Base-by-base conservation (phyloP, 2,329 filamentous ascomycete species). In the Beauveria sp. region DNA sequence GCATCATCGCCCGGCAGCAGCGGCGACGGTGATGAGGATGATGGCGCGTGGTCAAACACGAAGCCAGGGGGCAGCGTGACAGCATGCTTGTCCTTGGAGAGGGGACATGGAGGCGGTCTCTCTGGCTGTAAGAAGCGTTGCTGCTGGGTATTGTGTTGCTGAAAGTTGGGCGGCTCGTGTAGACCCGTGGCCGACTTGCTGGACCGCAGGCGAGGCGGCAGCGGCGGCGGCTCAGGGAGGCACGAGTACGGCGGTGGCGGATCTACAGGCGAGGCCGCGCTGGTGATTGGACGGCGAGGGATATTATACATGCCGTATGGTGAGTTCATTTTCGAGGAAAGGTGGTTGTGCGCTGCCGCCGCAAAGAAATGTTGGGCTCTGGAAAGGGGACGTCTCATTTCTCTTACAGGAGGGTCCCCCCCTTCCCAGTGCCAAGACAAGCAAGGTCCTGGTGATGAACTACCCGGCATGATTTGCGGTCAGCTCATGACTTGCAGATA, bases 121-220 rank as follows among this genome's bases (percentile, higher is more conserved):
- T 59, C 34, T 10, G 38, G 38, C 14, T 3, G 56, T 10, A 10
- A 22, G 0, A 18, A 43, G 16, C 1, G 6, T 3, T 43, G 40
- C 16, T n/a, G 42, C 22, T 34, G 10, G 4, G 30, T 10, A 14
- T 34, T 5, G 12, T 14, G 30, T 14, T 34, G 30, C 10, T 34
- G 30, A 34, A 34, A 34, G 10, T 34, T 34, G 10, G 10, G 57
- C 26, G 6, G 56, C 5, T 42, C 38, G 12, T 54, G 60, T n/a
- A 67, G 60, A 43, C 61, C 61, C 26, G 47, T 49, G 10, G 60
- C 62, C 9, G 65, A 67, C 56, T 59, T 63, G 57, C 62, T 66
- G n/a, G 62, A 43, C 16, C 65, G 63, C 20, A 65, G 50, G 4
- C 52, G 63, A 12, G 62, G 60, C 8, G 45, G 64, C 10, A 56